Evolutionary conservation across 169 alveolate species (phyloP), one percentile per base, ranked within the genome.

Genomic region (Plasmodium vivax): DNA sequence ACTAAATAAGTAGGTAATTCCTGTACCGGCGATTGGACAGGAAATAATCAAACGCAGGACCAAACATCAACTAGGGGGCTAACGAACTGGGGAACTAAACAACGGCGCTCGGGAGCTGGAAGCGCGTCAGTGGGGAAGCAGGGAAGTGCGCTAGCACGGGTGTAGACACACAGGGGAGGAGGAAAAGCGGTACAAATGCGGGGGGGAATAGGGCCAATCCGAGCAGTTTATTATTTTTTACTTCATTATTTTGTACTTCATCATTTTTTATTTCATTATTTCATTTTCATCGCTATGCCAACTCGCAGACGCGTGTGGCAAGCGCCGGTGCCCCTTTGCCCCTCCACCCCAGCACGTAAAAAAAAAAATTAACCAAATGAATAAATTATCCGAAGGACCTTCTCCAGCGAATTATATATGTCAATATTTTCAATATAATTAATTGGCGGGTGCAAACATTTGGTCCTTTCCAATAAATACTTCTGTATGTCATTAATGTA

Each of bases 371-470:
- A 75, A 32, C 30, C 58, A 43, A 34, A 83, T 19, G 84, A 43
- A 81, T 90, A 80, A 41, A 90, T 81, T 45, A 68, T 38, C n/a
- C 74, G 81, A 32, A 90, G 71, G 38, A 73, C 74, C n/a, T 62
- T 72, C 43, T 90, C 91, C 36, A 90, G 73, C 8, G 94, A 90
- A 38, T 38, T 90, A 90, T 62, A 79, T 38, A 90, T 90, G 83
- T 90, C 90, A 27, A 90, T 80, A 81, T 90, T 90, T 90, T 90
- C 91, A 41, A 90, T 80, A 90, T 90, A 90, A 54, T 90, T 79
- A 51, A 90, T 80, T 14, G 94, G 30, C 5, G 41, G 74, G 3
- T 19, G n/a, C 82, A 90, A 90, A 58, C 72, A 27, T 90, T 58
- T 80, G 27, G 90, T 47, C 23, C 56, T 34, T 73, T 90, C 84